phyloP scores from a whole-genome alignment of 148 eudicot species.

The Chenopodium berlandieri region DNA sequence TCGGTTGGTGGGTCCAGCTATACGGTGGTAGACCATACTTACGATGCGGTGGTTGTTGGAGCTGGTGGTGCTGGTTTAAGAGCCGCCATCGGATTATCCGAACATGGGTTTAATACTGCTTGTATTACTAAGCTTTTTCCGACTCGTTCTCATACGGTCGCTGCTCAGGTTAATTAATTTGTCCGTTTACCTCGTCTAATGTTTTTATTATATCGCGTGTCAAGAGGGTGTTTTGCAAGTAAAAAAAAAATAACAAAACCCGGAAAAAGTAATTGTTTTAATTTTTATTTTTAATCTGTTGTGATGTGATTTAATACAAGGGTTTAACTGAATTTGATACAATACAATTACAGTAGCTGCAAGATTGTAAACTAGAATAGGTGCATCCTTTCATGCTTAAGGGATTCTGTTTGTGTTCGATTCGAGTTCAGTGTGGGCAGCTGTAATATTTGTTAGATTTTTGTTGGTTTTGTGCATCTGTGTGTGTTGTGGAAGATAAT shows the following conservation, averaged over 20 bases:
- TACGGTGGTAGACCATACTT: constrained; percentile 88
- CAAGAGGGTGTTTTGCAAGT: too few relatives aligned
- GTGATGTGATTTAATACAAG: not conserved
- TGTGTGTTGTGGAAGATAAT: too few relatives aligned
- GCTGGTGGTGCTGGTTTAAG: constrained; percentile 98
- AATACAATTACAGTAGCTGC: not conserved
- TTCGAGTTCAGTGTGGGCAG: not conserved
- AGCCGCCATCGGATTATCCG: constrained; percentile 96
- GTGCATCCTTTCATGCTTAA: not conserved
- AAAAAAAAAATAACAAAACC: too few relatives aligned
- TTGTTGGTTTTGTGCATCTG: too few relatives aligned
- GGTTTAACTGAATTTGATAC: not conserved
- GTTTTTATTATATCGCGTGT: not conserved
- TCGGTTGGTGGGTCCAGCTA: constrained; percentile 43
- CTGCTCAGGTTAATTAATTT: constrained; percentile 66
- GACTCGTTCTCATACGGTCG: constrained; percentile 95
- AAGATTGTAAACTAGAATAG: not conserved
- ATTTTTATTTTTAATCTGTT: not conserved
- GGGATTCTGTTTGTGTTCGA: not conserved
- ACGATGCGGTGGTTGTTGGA: constrained; percentile 97
- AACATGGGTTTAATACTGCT: constrained; percentile 96
- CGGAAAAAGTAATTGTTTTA: too few relatives aligned
- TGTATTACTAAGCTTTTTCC: constrained; percentile 99
- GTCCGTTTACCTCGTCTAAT: not conserved
- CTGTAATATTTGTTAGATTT: not conserved